These are phyloP conservation scores for Porodaedalea pini DNA, from an alignment of 1,284 basidiomycete species.

Conservation along the genomic window DNA sequence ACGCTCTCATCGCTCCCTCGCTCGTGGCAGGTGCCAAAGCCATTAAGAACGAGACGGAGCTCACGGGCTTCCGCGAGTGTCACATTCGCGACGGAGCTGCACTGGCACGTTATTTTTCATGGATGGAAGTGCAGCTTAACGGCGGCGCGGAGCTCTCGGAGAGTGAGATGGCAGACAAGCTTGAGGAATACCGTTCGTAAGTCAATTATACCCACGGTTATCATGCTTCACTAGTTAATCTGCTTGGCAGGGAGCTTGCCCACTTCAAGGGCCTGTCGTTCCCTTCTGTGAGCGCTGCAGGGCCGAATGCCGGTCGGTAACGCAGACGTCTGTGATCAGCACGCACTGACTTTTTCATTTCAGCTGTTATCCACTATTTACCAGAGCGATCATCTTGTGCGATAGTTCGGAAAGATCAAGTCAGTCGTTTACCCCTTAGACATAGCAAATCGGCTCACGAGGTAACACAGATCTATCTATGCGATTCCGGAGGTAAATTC, in stretches of 20 bases:
- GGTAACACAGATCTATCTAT: constrained; percentile 74
- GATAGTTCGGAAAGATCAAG: constrained; percentile 71
- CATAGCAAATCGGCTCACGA: constrained; percentile 6
- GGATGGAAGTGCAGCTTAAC: constrained; percentile 84
- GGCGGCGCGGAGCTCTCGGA: constrained; percentile 71
- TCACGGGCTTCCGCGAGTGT: constrained; percentile 85
- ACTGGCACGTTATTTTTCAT: constrained; percentile 85
- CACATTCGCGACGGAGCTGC: constrained; percentile 93
- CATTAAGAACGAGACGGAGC: constrained; percentile 84
- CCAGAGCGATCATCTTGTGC: constrained; percentile 77
- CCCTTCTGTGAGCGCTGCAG: constrained; percentile 87
- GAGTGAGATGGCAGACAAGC: constrained; percentile 73
- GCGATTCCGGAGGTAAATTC: constrained; percentile 81
- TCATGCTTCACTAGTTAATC: no score
- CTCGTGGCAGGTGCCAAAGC: constrained; percentile 83
- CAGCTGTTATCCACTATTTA: constrained; percentile 92
- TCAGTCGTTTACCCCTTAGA: constrained; percentile 28
- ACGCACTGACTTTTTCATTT: not conserved
- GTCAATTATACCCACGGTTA: constrained; percentile 30
- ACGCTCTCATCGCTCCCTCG: constrained; percentile 61
- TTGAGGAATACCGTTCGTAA: constrained; percentile 79
- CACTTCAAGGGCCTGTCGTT: constrained; percentile 89
- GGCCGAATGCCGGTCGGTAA: constrained; percentile 75
- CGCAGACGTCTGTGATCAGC: not conserved
- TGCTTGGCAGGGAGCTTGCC: constrained; percentile 54